Evolutionary conservation across 1,284 basidiomycete genomes (phyloP).

Genomic region (Cryptococcus amylolentus): DNA sequence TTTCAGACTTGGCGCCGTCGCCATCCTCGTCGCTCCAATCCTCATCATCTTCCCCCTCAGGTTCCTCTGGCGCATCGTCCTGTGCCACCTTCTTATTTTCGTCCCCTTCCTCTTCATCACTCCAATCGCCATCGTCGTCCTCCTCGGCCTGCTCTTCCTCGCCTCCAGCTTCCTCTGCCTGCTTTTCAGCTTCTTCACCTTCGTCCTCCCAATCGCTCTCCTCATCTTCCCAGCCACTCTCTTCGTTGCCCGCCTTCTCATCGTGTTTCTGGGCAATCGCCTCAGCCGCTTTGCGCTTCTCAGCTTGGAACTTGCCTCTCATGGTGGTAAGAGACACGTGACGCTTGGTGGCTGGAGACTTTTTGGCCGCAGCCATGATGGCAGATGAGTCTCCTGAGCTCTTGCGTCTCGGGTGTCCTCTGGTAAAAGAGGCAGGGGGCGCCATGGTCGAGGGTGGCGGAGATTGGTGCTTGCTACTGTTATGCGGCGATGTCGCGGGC

Average conservation of each 20-base stretch:
- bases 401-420: constrained; percentile 9
- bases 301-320: constrained; percentile 37
- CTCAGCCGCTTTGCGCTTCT: constrained; percentile 40
- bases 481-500: constrained; percentile 2
- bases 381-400: constrained; percentile 30
- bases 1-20: neutral
- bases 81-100: constrained; percentile 1
- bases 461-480: neutral
- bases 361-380: neutral
- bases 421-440: constrained; percentile 6
- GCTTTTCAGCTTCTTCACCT: constrained; percentile 4
- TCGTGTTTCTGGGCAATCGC: constrained; percentile 20
- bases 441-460: constrained; percentile 1
- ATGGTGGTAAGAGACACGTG: constrained; percentile 44
- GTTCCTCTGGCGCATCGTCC: neutral
- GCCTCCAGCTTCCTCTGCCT: constrained; percentile 10
- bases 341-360: constrained; percentile 14
- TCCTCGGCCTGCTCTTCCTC: constrained; percentile 23
- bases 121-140: constrained; percentile 6
- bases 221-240: constrained; percentile 23
- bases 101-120: constrained; percentile 6
- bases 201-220: constrained; percentile 24
- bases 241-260: constrained; percentile 14
- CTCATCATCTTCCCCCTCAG: neutral
- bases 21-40: neutral